Evolutionary conservation across 257 asterid species (phyloP).

Genomic region (Rhazya stricta): DNA sequence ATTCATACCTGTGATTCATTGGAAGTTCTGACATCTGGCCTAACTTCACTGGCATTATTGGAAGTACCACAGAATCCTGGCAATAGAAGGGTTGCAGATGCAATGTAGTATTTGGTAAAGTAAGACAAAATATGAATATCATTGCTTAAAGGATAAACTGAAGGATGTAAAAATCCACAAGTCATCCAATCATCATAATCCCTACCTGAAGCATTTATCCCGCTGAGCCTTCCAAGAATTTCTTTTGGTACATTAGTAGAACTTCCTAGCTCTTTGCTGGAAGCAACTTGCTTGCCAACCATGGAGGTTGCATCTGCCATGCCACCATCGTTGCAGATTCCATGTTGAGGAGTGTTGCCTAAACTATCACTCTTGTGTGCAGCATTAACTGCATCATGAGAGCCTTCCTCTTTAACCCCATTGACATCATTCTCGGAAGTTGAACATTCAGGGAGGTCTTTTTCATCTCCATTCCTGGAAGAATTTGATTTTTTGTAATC

Average conservation of each 20-base stretch:
- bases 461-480: conserved; percentile 30
- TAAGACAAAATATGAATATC: neutral
- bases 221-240: conserved; percentile 20
- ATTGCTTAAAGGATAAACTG: neutral
- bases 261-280: conserved; percentile 33
- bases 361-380: conserved; percentile 22
- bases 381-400: conserved; percentile 28
- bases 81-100: conserved; percentile 18
- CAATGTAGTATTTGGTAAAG: conserved; percentile 15
- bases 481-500: conserved; percentile 31
- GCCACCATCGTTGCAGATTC: conserved; percentile 30
- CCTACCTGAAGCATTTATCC: conserved; percentile 37
- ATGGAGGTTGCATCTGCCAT: conserved; percentile 31
- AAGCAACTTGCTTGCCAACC: conserved; percentile 35
- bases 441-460: conserved; percentile 30
- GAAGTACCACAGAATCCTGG: conserved; percentile 35
- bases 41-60: conserved; percentile 28
- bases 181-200: conserved; percentile 7
- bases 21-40: conserved; percentile 27
- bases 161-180: conserved; percentile 7
- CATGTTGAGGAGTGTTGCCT: conserved; percentile 34
- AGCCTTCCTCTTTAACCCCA: conserved; percentile 31
- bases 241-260: conserved; percentile 33
- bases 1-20: conserved; percentile 54
- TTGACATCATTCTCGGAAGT: conserved; percentile 32